A percentile compares a stretch with the other conserved stretches of the same genome.
Conservation (phyloP, 441 rosid genomes). For the Erodium trifolium region DNA sequence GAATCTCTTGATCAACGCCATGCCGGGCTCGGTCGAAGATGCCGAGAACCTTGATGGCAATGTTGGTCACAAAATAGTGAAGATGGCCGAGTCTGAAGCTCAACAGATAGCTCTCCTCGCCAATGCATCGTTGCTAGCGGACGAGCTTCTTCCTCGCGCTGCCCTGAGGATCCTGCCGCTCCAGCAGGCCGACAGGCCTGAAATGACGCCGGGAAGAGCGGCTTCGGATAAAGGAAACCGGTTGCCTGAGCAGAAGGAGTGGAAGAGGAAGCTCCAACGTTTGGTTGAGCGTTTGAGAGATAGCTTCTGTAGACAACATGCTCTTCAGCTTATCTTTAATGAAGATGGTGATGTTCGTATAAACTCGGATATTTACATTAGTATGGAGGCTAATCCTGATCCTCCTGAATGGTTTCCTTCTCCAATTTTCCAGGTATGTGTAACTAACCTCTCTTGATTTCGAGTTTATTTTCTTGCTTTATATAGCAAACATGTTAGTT, state of each 20-base stretch:
- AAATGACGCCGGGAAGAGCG: conserved; percentile 54
- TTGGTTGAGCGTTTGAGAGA: conserved; percentile 86
- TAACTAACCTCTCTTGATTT: too few relatives aligned
- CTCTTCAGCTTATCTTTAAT: conserved; percentile 86
- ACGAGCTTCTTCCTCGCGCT: conserved; percentile 96
- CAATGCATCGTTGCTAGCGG: conserved; percentile 93
- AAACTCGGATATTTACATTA: conserved; percentile 79
- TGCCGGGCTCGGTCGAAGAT: conserved; percentile 85
- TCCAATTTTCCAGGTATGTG: conserved; percentile 74
- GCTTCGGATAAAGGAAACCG: conserved; percentile 33
- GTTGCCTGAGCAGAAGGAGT: conserved; percentile 95
- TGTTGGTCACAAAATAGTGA: conserved; percentile 68
- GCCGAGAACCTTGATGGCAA: conserved; percentile 71
- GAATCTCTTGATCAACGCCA: conserved; percentile 77
- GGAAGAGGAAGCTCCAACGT: conserved; percentile 80
- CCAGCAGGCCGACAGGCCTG: conserved; percentile 24
- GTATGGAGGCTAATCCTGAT: conserved; percentile 65
- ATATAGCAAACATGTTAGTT: too few relatives aligned
- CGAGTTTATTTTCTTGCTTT: too few relatives aligned
- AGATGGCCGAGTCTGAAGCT: conserved; percentile 88
- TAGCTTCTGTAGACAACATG: conserved; percentile 93
- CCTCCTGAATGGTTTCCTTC: conserved; percentile 86
- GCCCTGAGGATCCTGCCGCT: conserved; percentile 44
- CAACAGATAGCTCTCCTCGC: conserved; percentile 96
- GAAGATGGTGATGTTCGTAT: conserved; percentile 96